Evolutionary conservation across 306 rosid genomes (phyloP), one percentile per base, ranked within the genome.

Genomic region (Phaseolus lunatus): DNA sequence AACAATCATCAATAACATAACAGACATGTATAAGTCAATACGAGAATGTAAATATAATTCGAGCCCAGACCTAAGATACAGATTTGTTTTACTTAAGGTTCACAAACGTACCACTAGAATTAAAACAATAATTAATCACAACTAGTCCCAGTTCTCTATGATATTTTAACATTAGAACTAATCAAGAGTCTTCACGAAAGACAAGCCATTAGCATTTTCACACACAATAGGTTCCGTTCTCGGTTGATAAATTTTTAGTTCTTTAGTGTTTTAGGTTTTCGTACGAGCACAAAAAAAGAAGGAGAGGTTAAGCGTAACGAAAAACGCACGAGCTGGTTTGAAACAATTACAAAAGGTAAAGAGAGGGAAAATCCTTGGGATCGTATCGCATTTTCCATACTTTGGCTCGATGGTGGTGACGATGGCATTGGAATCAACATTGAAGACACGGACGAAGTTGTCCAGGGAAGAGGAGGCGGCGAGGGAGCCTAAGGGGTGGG

Each of bases 401-500:
- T 85, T 92, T 97, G 48, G 99, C 74, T 96, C 99, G 64, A 92
- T 92, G 15, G 94, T 92, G 35, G 98, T 94, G 69, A 96, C 74
- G 72, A 98, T 96, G 66, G 85, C 56, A 79, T 96, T 96, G 63
- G 99, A 80, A 76, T 91, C 98, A 10, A 96, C 98, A 33, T 96
- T 92, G 64, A 96, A 96, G 27, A 96, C 92, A 9, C 98, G 86
- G 13, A 96, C 89, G 29, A 92, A 92, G 81, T 97, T 96, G 61
- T 96, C 99, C 15, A 96, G 94, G 16, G 99, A 96, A 45, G 98
- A 93, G 15, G 98, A 91, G 41, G 99, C 98, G 31, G 97, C 99
- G 20, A 92, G 80, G 31, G 81, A 83, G 54, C 97, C 99, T 12
- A 90, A 88, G 0, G 99, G 99, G 49, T 92, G 99, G 71, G 99